Percentiles rank a stretch among this genome's conserved stretches.
phyloP scores from a whole-genome alignment of 805 yeast species.

The Metschnikowia henanensis region DNA sequence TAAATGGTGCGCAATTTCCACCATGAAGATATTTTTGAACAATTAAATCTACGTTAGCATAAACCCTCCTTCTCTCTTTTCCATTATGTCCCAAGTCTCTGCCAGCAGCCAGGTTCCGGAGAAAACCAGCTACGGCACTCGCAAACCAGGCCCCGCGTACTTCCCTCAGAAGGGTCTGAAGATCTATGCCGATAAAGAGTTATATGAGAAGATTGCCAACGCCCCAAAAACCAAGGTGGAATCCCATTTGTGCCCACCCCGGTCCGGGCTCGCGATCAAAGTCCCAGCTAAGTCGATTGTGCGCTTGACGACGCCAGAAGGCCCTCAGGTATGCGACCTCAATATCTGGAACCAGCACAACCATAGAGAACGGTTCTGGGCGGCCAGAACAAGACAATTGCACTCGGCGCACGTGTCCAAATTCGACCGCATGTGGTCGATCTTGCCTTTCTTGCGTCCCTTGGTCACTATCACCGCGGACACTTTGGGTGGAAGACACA shows the following conservation, averaged over 20 bases:
- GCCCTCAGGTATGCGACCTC: slow-evolving; percentile 71
- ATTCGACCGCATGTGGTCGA: slow-evolving; percentile 65
- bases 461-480: slow-evolving; percentile 64
- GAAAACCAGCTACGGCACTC: slow-evolving; percentile 34
- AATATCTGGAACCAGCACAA: slow-evolving; percentile 63
- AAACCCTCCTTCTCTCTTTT: background rate
- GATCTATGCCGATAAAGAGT: slow-evolving; percentile 48
- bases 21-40: too few species aligned
- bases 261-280: slow-evolving; percentile 62
- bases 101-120: slow-evolving; percentile 28
- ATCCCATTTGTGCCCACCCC: slow-evolving; percentile 46
- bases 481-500: slow-evolving; percentile 53
- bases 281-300: slow-evolving; percentile 62
- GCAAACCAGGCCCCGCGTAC: slow-evolving; percentile 55
- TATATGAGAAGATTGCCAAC: slow-evolving; percentile 46
- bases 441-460: slow-evolving; percentile 64
- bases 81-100: background rate
- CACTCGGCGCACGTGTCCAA: slow-evolving; percentile 63
- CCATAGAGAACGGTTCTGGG: slow-evolving; percentile 69
- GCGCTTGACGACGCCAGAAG: slow-evolving; percentile 62
- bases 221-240: slow-evolving; percentile 45
- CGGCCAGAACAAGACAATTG: slow-evolving; percentile 64
- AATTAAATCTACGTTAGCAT: too few species aligned
- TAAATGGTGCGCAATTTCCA: background rate
- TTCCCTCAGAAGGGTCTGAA: slow-evolving; percentile 55